Percentiles rank a stretch among this genome's conserved stretches.
Evolutionary conservation across 768 basidiomycete genomes (phyloP).

Genomic region (Daedaleopsis sinensis): DNA sequence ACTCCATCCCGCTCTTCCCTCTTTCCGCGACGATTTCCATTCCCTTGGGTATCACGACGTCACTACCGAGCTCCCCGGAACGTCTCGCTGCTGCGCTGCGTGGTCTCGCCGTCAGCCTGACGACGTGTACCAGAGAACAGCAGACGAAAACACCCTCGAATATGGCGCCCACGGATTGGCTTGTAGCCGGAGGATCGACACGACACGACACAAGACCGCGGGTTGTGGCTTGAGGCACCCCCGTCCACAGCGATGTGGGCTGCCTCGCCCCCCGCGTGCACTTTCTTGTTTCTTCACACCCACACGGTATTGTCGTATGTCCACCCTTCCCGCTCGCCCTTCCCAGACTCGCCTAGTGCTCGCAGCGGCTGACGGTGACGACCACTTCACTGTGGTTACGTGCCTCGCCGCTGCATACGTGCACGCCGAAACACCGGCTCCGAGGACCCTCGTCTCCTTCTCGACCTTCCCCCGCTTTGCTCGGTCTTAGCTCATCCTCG

Average conservation of each 20-base stretch:
- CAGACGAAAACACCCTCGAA: conserved; percentile 39
- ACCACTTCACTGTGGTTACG: conserved; percentile 84
- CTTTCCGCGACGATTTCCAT: conserved; percentile 19
- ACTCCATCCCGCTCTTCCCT: conserved; percentile 15
- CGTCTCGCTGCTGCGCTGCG: conserved; percentile 63
- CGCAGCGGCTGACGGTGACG: conserved; percentile 58
- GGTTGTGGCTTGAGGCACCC: conserved; percentile 57
- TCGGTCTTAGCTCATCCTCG: conserved; percentile 15
- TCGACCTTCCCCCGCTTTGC: conserved; percentile 25
- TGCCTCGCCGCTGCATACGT: conserved; percentile 51
- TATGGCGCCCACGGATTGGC: conserved; percentile 55
- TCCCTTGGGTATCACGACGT: conserved; percentile 24
- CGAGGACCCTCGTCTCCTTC: conserved; percentile 40
- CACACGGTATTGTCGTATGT: conserved; percentile 20
- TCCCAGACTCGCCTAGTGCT: conserved; percentile 46
- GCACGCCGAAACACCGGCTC: conserved; percentile 76
- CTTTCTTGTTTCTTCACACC: conserved; percentile 54
- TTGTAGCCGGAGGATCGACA: conserved; percentile 52
- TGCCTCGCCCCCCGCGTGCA: conserved; percentile 49
- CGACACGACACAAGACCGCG: conserved; percentile 49
- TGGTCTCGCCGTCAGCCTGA: conserved; percentile 31
- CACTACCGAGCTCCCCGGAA: conserved; percentile 28
- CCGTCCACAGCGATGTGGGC: conserved; percentile 55
- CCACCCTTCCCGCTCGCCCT: conserved; percentile 18
- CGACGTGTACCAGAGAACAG: conserved; percentile 19